These are phyloP conservation scores for Cladophialophora bantiana DNA, from an alignment of 2,329 filamentous ascomycete genomes.

Conservation along the genomic window DNA sequence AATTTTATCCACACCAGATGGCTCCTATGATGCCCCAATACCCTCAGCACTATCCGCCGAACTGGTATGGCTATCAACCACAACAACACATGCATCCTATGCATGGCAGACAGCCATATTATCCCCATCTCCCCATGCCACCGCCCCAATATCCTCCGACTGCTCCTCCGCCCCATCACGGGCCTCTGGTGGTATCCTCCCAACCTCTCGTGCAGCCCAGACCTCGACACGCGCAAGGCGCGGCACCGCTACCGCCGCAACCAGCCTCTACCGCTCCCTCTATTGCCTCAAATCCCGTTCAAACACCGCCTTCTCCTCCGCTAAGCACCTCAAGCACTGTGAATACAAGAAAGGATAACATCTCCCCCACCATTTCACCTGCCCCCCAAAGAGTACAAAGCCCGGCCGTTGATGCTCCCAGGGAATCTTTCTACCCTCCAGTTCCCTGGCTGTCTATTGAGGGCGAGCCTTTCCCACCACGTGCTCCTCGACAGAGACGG, in stretches of 20 bases:
- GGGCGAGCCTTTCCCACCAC: constrained; percentile 61
- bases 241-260: constrained; percentile 35
- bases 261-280: constrained; percentile 45
- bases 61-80: constrained; percentile 53
- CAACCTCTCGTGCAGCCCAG: constrained; percentile 37
- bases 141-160: constrained; percentile 46
- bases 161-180: constrained; percentile 38
- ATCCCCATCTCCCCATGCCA: constrained; percentile 52
- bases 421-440: constrained; percentile 58
- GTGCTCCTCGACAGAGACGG: constrained; percentile 57
- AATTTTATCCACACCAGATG: constrained; percentile 64
- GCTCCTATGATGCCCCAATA: constrained; percentile 57
- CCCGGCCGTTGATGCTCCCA: constrained; percentile 31
- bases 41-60: constrained; percentile 53
- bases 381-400: constrained; percentile 45
- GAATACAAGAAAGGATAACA: constrained; percentile 38
- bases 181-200: constrained; percentile 33
- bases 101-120: constrained; percentile 52
- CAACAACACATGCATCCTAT: constrained; percentile 51
- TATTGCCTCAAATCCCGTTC: constrained; percentile 46
- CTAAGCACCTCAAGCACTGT: constrained; percentile 38
- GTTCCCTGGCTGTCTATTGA: constrained; percentile 68
- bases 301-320: constrained; percentile 39
- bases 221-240: constrained; percentile 33
- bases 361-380: constrained; percentile 40